Evolutionary conservation across 768 basidiomycete species (phyloP), one percentile per base, ranked within the genome.

Genomic region (Daedaleopsis nitida): DNA sequence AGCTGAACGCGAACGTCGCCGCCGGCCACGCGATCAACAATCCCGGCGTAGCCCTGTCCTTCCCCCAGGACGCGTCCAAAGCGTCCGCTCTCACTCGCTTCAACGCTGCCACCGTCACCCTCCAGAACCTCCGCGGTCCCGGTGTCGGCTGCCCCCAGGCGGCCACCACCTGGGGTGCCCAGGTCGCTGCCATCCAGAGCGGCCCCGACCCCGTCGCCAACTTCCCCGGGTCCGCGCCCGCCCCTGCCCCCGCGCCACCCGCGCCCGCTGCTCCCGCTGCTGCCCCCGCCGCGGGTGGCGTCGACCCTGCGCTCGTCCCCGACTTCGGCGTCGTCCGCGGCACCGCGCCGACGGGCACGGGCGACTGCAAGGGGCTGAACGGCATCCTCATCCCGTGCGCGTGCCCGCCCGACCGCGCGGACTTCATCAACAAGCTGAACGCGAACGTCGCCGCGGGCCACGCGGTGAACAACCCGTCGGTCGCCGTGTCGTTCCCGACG

Each of bases 101-200:
- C 56, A 77, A 83, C 55, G 81, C 87, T 24, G 80, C 84, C 2
- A 66, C 83, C 1, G 81, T 88, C 27, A 88, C 89, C 0, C 75
- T 91, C 21, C 89, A 91, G 74, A 91, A 91, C 71, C 70, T 91
- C 39, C 76, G 79, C 48, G 89, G 87, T 0, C 76, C 86, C 0
- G 89, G 88, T 39, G 72, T 77, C 7, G 89, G 88, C 13, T 89
- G 87, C 69, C 87, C 88, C 3, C 77, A 82, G 27, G 81, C 80
- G 0, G 78, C 86, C 7, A 88, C 88, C 0, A 89, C 86, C 5
- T 84, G 86, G 67, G 65, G 76, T 23, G 82, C 69, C 8, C 72
- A 70, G 59, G 58, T 51, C 14, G 53, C 65, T 21, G 68, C 71
- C 8, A 59, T 68, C 43, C 19, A 52, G 37, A 52, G 37, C 35